Evolutionary conservation across 2,329 filamentous ascomycete genomes (phyloP).

Genomic region (Allantophomopsis cytisporea): DNA sequence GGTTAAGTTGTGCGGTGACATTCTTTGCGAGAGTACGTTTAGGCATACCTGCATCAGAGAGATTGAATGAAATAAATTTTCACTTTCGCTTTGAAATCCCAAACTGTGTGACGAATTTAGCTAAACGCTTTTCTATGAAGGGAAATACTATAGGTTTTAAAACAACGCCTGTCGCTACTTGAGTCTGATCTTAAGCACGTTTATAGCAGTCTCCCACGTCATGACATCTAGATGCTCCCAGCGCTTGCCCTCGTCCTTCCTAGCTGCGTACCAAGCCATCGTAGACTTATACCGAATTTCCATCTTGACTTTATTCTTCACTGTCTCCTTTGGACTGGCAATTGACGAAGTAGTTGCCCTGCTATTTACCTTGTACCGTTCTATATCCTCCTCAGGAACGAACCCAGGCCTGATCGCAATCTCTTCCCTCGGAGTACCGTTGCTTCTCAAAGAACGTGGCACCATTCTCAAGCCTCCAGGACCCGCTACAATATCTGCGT

Average conservation of each 20-base stretch:
- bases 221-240: slow-evolving; percentile 34
- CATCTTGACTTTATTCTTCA: neutral
- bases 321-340: neutral
- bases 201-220: slow-evolving; percentile 21
- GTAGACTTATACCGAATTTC: slow-evolving; percentile 17
- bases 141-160: neutral
- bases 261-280: slow-evolving; percentile 34
- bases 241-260: slow-evolving; percentile 30
- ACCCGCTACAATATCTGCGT: slow-evolving; percentile 16
- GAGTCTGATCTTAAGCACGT: neutral
- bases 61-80: too few species aligned
- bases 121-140: too few species aligned
- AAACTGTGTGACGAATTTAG: too few species aligned
- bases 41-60: too few species aligned
- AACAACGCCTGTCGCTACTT: neutral
- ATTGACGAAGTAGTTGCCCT: neutral
- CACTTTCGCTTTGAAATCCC: too few species aligned
- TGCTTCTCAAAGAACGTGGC: slow-evolving; percentile 67
- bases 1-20: too few species aligned
- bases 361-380: slow-evolving; percentile 72
- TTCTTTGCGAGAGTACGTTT: too few species aligned
- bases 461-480: slow-evolving; percentile 73
- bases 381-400: slow-evolving; percentile 80
- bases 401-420: slow-evolving; percentile 87
- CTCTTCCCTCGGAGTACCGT: slow-evolving; percentile 75